These are phyloP conservation scores for Phytophthora cactorum DNA, from an alignment of 352 stramenopile genomes.

Conservation along the genomic window DNA sequence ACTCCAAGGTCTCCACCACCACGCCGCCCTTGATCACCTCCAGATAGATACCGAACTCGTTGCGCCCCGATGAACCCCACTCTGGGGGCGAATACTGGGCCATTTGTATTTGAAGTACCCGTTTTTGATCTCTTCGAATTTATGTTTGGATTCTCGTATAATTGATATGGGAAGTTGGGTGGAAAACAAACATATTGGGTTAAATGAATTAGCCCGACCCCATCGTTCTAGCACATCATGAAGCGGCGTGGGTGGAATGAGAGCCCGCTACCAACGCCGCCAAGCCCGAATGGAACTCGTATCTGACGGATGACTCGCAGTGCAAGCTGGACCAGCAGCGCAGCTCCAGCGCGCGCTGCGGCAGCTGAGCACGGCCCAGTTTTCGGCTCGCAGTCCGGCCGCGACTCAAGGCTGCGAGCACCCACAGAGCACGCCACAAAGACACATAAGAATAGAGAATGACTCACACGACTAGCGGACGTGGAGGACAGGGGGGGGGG, in stretches of 20 bases:
- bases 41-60: slow-evolving; percentile 61
- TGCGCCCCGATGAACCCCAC: slow-evolving; percentile 55
- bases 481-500: slow-evolving; percentile 10
- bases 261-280: slow-evolving; percentile 11
- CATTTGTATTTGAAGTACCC: slow-evolving; percentile 15
- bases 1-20: slow-evolving; percentile 50
- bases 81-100: slow-evolving; percentile 51
- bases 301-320: slow-evolving; percentile 52
- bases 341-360: slow-evolving; percentile 49
- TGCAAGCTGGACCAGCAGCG: slow-evolving; percentile 55
- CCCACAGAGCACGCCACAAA: slow-evolving; percentile 20
- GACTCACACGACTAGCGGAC: slow-evolving; percentile 11
- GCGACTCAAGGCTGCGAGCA: slow-evolving; percentile 3
- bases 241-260: slow-evolving; percentile 2
- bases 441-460: not conserved
- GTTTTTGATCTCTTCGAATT: too few species aligned
- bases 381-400: slow-evolving; percentile 40
- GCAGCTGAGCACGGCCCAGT: slow-evolving; percentile 48
- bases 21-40: slow-evolving; percentile 76
- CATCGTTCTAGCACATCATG: not conserved
- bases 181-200: too few species aligned
- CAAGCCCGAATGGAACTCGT: slow-evolving; percentile 57
- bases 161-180: too few species aligned
- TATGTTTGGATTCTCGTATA: too few species aligned
- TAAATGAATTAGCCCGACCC: too few species aligned